Evolutionary conservation across 495 filamentous ascomycete species (phyloP), one percentile per base, ranked within the genome.

Genomic region (Aspergillus wentii): DNA sequence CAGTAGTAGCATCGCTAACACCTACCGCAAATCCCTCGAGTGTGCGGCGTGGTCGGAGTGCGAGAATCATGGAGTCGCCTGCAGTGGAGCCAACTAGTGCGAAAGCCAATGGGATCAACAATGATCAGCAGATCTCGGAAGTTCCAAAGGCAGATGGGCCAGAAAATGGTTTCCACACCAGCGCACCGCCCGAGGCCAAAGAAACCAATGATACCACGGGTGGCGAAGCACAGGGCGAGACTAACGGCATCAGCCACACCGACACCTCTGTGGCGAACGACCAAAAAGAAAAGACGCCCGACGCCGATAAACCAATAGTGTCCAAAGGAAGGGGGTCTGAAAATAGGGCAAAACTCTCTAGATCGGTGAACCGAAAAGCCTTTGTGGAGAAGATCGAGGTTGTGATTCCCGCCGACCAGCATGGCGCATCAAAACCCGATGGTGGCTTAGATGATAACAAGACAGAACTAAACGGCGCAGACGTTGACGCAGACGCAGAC

Each of bases 331-430:
- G 42, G 16, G 27, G 16, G 20, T 19, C 38, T 8, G 44, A 51
- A 19, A 40, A 36, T 22, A 44, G 31, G 26, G 30, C 44, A 11
- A 48, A 51, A 29, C 39, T 53, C 15, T 37, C 49, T 3, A 51
- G 52, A 9, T 63, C 64, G 1, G 54, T 55, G 30, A 57, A 30
- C 20, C 61, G 59, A 29, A 68, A 68, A 31, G 54, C 64, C 2
- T 38, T 66, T 17, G 59, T 68, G n/a, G 64, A 68, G 36, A 59
- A 68, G 37, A 28, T 68, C 13, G 50, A 63, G 35, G 48, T 68
- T 15, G 29, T 68, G 28, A 32, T 68, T 13, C 46, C 62, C 4
- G 51, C 53, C 11, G 61, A 61, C 11, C 43, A 56, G 18, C 37
- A 41, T 3, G 34, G 35, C 3, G 26, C 39, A 8, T 17, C 33